A percentile compares a stretch with the other conserved stretches of the same genome.
Evolutionary conservation across 1,284 basidiomycete genomes (phyloP).

Genomic region (Rhizoctonia solani): DNA sequence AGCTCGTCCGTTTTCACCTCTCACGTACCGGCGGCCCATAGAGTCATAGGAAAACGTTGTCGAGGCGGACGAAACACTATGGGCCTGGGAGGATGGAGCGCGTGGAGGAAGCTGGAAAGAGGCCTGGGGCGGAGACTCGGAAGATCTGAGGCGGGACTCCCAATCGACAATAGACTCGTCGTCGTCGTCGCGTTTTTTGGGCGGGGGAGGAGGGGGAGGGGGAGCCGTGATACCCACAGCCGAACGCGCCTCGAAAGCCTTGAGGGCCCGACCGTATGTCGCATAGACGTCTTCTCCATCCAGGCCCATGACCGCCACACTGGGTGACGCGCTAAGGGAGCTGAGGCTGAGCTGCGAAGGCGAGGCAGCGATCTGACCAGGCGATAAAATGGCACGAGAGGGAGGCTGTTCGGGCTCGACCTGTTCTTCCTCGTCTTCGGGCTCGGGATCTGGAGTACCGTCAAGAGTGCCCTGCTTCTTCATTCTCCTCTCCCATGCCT

Average conservation of each 20-base stretch:
- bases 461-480: not conserved
- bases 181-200: not conserved
- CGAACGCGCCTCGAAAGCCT: not conserved
- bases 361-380: not conserved
- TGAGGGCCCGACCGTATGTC: not conserved
- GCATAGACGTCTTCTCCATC: not conserved
- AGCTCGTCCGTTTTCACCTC: not conserved
- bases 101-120: not conserved
- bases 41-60: not conserved
- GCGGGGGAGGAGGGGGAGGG: not conserved
- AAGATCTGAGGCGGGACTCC: not conserved
- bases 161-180: not conserved
- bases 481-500: not conserved
- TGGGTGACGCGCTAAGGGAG: constrained; percentile 22
- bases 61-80: not conserved
- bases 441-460: not conserved
- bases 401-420: not conserved
- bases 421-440: constrained; percentile 1
- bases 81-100: not conserved
- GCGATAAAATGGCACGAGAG: no score
- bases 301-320: constrained; percentile 6
- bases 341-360: constrained; percentile 14
- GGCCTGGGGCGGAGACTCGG: not conserved
- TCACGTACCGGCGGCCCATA: not conserved
- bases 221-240: not conserved